Percentiles rank a stretch among this genome's conserved stretches.
Conservation (phyloP, 441 rosid species). For the Raphanus hybrid region DNA sequence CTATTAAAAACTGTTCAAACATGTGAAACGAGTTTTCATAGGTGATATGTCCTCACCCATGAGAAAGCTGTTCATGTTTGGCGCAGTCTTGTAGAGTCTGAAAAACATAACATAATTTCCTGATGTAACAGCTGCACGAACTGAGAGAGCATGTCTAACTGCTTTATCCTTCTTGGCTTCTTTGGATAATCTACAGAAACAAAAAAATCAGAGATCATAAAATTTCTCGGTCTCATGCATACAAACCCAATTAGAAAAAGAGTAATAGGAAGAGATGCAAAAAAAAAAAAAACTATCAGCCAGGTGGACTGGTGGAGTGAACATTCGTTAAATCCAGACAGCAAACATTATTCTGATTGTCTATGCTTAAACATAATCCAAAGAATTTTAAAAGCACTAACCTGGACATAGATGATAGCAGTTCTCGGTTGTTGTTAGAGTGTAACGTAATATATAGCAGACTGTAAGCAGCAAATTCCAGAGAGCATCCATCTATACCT, state of each 20-base stretch:
- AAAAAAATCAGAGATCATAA: conserved; percentile 35
- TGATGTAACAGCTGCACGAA: conserved; percentile 93
- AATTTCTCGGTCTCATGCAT: conserved; percentile 19
- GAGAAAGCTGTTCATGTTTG: conserved; percentile 85
- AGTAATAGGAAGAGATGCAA: conserved; percentile 13
- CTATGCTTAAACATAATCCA: conserved; percentile 19
- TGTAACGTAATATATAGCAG: conserved; percentile 90
- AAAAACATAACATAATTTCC: conserved; percentile 94
- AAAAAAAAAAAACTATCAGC: neutral
- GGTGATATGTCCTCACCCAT: conserved; percentile 72
- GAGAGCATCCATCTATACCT: conserved; percentile 88
- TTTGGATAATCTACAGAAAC: conserved; percentile 69
- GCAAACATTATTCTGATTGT: conserved; percentile 12
- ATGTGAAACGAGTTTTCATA: conserved; percentile 13
- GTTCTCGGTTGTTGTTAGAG: conserved; percentile 85
- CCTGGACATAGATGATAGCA: conserved; percentile 94
- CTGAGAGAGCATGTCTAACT: conserved; percentile 96
- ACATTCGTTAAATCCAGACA: conserved; percentile 7
- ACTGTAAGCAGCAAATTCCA: conserved; percentile 96
- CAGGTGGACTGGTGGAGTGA: neutral
- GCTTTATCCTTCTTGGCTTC: conserved; percentile 77
- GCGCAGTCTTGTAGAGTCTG: conserved; percentile 84
- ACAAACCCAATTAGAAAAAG: conserved; percentile 10
- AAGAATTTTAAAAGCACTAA: conserved; percentile 38
- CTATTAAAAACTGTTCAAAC: conserved; percentile 10